Base-by-base conservation (phyloP, 2,329 filamentous ascomycete genomes). In the Colletotrichum musae region DNA sequence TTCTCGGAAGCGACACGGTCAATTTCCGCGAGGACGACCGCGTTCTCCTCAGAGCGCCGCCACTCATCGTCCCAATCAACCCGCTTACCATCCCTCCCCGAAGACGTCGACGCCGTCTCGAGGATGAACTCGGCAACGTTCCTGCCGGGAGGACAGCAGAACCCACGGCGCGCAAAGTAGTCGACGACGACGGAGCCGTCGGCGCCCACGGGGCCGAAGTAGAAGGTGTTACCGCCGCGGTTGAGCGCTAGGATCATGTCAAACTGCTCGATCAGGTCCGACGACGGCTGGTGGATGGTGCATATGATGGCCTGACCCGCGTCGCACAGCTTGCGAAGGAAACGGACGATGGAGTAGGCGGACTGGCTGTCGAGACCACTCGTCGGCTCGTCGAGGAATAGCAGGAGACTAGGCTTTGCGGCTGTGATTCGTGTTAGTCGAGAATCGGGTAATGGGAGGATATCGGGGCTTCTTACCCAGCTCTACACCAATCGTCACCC, bases 21-120 rank as follows among this genome's bases (percentile, higher is more conserved):
- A 64, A 95, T 94, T 73, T 94, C 91, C 12, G 87, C 80, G 6
- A 90, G 78, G 18, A 94, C 81, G 1, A 80, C 77, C 41, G 84
- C 81, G 69, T 89, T 88, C 74, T 94, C 86, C 12, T 88, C 81
- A 0, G 91, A 94, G 52, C 87, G 87, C 28, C 83, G 81, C 93
- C 93, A 95, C 75, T 93, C 91, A 43, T 93, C 87, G 75, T 92
- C 91, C 93, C 93, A 95, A 75, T 94, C 86, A 51, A 93, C 71
- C 61, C 78, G 80, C 21, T 77, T 80, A 6, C 79, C 80, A 21
- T 81, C 78, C 21, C 75, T 77, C 47, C 68, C 75, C 39, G 79
- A 78, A 6, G 80, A 78, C 4, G 77, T 73, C 1, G 81, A 80
- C 1, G 81, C 80, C 6, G 83, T 83, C 73, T 86, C 83, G 0